Evolutionary conservation across 1,284 basidiomycete species (phyloP), one percentile per base, ranked within the genome.

Genomic region (Rhodotorula sp.): DNA sequence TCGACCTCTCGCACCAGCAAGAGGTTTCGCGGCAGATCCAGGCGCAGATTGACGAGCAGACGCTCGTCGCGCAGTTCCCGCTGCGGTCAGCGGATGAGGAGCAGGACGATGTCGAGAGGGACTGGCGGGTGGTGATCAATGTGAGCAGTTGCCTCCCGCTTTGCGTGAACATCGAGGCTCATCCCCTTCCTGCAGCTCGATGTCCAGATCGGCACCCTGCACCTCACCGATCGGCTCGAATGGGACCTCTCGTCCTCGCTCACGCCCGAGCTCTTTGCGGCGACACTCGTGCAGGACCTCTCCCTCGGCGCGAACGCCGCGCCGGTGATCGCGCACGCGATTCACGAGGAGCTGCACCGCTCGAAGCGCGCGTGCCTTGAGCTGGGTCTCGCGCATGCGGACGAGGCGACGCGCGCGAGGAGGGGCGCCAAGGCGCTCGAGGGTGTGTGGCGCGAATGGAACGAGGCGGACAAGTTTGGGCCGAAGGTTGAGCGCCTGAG

Each of bases 221-320:
- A 96, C 81, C 86, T 99, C 1, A 86, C 91, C 69, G 96, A 99
- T 83, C 91, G 95, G 76, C 92, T 99, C 78, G 97, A 99, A 83
- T 99, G 97, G 97, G 96, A 99, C 82, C 86, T 99, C 13, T 88
- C 93, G 44, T 97, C 95, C 0, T 87, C 90, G 0, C 87, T 98
- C 27, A 95, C 94, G 0, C 96, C 96, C 0, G 90, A 96, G 80
- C 85, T 84, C 2, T 99, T 98, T 79, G 88, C 96, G 0, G 82
- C 84, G 50, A 88, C 88, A 69, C 89, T 97, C 61, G 94, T 91
- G 79, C 82, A 86, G 50, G 96, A 99, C 77, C 87, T 98, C 15
- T 94, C 94, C 4, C 86, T 99, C 1, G 86, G 90, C 0, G 91
- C 92, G 39, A 94, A 97, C 81, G 92, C 94, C 0, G 82, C 89